Percentiles rank a stretch among this genome's conserved stretches.
phyloP scores from a whole-genome alignment of 306 rosid species.

The Sophora flavescens region DNA sequence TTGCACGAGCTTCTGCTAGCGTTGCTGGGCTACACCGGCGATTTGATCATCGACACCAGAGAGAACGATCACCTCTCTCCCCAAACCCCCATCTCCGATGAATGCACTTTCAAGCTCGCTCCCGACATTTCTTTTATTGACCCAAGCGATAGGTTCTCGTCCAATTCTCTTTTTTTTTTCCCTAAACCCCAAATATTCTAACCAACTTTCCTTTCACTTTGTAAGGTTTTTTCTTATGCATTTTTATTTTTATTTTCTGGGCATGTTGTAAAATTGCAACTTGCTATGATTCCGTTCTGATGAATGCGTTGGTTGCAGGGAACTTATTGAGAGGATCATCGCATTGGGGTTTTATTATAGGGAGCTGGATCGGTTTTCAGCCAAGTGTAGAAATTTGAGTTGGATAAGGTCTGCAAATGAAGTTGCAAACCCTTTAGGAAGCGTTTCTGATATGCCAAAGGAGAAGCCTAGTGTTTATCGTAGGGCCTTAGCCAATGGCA shows the following conservation, averaged over 20 bases:
- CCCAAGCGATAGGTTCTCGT: conserved; percentile 77
- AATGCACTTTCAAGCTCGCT: conserved; percentile 83
- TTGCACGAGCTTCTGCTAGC: conserved; percentile 91
- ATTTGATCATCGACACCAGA: conserved; percentile 76
- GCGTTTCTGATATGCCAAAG: conserved; percentile 43
- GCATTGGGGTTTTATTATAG: conserved; percentile 91
- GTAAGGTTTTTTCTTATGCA: neutral
- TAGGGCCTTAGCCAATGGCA: conserved; percentile 91
- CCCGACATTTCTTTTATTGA: conserved; percentile 87
- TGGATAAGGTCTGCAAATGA: conserved; percentile 81
- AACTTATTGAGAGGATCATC: conserved; percentile 80
- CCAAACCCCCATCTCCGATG: conserved; percentile 65
- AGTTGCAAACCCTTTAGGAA: conserved; percentile 48
- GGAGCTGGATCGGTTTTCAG: conserved; percentile 85
- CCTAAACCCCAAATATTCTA: neutral
- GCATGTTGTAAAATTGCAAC: conserved; percentile 17
- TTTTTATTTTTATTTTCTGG: neutral
- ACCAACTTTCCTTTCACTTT: neutral
- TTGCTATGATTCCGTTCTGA: neutral
- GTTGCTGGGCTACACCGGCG: conserved; percentile 93
- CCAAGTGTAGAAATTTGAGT: conserved; percentile 81
- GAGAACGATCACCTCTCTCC: conserved; percentile 61
- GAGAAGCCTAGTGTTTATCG: conserved; percentile 83
- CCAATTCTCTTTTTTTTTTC: conserved; percentile 11
- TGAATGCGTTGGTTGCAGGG: conserved; percentile 64